phyloP scores from a whole-genome alignment of 1,284 basidiomycete species.

The Sanghuangporus sanghuang region DNA sequence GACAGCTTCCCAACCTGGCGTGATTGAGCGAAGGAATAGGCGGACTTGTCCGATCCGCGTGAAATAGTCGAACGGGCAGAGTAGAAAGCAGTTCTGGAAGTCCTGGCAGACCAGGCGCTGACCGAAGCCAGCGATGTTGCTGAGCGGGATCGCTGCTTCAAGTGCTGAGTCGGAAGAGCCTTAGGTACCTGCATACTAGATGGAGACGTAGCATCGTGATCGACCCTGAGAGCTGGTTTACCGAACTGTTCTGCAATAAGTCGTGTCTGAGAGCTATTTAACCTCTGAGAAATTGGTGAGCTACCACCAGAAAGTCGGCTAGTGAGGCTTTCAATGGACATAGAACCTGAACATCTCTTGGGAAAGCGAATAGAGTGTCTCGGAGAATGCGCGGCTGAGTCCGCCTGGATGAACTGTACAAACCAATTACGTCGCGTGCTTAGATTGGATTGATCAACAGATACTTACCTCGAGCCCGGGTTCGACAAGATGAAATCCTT shows the following conservation, averaged over 20 bases:
- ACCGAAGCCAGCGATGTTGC: not conserved
- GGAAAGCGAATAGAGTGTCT: slow-evolving; percentile 9
- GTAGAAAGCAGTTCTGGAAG: slow-evolving; percentile 13
- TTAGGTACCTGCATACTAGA: not conserved
- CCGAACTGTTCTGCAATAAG: slow-evolving; percentile 4
- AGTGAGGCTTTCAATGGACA: not conserved
- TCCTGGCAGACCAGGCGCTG: not conserved
- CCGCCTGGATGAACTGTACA: slow-evolving; percentile 6
- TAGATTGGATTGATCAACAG: not conserved
- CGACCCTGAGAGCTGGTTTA: not conserved
- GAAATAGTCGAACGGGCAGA: slow-evolving; percentile 10
- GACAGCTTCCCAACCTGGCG: not conserved
- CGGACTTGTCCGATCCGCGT: not conserved
- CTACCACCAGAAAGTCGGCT: not conserved
- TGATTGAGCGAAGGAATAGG: not conserved
- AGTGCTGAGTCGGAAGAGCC: not conserved
- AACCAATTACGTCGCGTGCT: not conserved
- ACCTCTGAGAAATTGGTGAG: slow-evolving; percentile 1
- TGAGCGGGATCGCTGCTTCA: slow-evolving; percentile 3
- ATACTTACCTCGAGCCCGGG: slow-evolving; percentile 9
- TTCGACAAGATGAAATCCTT: slow-evolving; percentile 11
- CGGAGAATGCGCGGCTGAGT: not conserved
- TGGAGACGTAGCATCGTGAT: not conserved
- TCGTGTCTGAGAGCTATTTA: slow-evolving; percentile 6
- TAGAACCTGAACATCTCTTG: not conserved